Base-by-base conservation (phyloP, 495 filamentous ascomycete genomes). In the Podospora anserina region DNA sequence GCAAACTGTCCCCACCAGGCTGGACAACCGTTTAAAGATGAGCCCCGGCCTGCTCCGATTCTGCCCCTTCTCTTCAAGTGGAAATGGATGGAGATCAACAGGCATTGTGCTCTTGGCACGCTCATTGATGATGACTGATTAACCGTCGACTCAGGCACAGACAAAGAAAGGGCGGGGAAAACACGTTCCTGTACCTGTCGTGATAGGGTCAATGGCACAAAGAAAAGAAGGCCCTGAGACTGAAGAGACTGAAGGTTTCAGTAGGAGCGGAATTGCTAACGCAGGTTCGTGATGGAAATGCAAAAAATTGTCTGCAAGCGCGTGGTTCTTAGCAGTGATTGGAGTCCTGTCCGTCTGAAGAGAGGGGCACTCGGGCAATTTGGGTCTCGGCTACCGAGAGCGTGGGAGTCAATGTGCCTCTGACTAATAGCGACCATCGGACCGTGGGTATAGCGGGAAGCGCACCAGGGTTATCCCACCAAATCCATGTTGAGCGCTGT, bases 271-370 rank as follows among this genome's bases (percentile, higher is more conserved):
- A 65, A 71, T 77, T 77, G 71, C 68, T 72, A 73, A 77, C 57
- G 66, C 68, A 39, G 56, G 20, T 68, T 72, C 61, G 74, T 74
- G 74, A 74, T 74, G 63, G 53, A 74, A 76, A 76, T 55, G 18
- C 27, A 34, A 13, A 13, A 49, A 49, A 49, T 49, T 49, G 39
- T 49, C 39, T 49, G 28, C 5, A 23, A 30, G 66, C 30, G 66
- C 63, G 60, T 49, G 18, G 44, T 67, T 65, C 55, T 69, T 30
- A 58, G 56, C 34, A 63, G 4, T 60, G 44, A 77, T 77, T 76
- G 75, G 75, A 11, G 26, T 53, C 56, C 20, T 64, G 56, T 13
- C 28, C 26, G 68, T 30, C 49, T 67, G 61, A 49, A 49, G 60
- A 34, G 39, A 65, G 53, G 69, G 70, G 72, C 23, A 26, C n/a